Percentiles rank a stretch among this genome's conserved stretches.
Conservation (phyloP, 139 green algal species). For the Eudorina sp. region DNA sequence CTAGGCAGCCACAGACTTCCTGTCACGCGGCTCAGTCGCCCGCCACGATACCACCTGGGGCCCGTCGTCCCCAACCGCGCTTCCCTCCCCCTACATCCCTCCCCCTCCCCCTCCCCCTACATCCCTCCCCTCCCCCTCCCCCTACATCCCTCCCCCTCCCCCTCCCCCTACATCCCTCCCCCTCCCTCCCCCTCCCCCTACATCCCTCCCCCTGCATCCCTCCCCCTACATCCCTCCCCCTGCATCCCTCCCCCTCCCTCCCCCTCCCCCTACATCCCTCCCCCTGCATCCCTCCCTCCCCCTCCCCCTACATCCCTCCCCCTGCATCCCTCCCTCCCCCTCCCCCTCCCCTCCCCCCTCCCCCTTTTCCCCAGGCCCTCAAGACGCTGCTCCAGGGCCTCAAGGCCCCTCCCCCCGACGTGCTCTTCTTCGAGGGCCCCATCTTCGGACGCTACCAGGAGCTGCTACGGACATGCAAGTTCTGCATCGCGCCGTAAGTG, state of each 20-base stretch:
- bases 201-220: too few relatives aligned
- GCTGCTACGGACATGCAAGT: conserved; percentile 54
- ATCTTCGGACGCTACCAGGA: neutral
- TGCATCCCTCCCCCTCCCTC: neutral
- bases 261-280: neutral
- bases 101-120: too few relatives aligned
- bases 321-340: neutral
- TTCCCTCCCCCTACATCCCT: too few relatives aligned
- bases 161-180: too few relatives aligned
- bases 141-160: too few relatives aligned
- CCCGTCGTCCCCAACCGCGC: too few relatives aligned
- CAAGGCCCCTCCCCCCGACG: neutral
- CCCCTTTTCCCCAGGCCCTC: conserved; percentile 15
- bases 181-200: too few relatives aligned
- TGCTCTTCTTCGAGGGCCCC: conserved; percentile 20
- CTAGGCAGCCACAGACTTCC: too few relatives aligned
- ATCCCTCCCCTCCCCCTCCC: too few relatives aligned
- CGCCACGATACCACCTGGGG: too few relatives aligned
- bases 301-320: neutral
- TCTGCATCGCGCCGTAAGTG: conserved; percentile 62
- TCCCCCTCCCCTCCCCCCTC: neutral
- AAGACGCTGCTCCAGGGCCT: neutral
- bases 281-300: neutral
- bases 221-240: too few relatives aligned
- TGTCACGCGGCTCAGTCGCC: too few relatives aligned